Evolutionary conservation across 139 green algal species (phyloP).

Genomic region (Coelastrella sp.): DNA sequence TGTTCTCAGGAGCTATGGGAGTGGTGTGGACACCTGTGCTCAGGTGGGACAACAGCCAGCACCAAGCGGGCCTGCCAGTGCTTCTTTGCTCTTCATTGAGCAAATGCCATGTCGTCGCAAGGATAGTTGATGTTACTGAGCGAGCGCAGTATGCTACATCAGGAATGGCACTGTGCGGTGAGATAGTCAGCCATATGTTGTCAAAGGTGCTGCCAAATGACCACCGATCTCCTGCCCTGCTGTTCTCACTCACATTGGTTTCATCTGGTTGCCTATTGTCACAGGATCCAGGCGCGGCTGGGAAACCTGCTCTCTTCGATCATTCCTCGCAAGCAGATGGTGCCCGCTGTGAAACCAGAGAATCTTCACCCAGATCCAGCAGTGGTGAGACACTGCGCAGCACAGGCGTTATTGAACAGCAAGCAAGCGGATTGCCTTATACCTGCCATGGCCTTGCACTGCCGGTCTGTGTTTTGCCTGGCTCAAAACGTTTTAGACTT

Average conservation of each 20-base stretch:
- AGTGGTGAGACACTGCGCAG: constrained; percentile 19
- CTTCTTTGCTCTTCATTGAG: not conserved
- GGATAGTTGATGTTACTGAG: too few species aligned
- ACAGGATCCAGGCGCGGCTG: constrained; percentile 73
- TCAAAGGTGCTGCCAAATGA: too few species aligned
- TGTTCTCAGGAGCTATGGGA: constrained; percentile 75
- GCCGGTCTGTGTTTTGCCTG: too few species aligned
- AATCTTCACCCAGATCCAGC: constrained; percentile 62
- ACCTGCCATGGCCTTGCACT: too few species aligned
- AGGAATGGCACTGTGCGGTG: not conserved
- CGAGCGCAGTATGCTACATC: not conserved
- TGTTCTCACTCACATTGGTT: not conserved
- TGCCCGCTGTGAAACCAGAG: constrained; percentile 71
- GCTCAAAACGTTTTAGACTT: too few species aligned
- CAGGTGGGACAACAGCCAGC: constrained; percentile 48
- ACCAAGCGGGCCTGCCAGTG: not conserved
- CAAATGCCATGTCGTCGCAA: not conserved
- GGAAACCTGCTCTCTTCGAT: constrained; percentile 66
- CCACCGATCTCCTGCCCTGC: too few species aligned
- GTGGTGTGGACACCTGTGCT: constrained; percentile 79
- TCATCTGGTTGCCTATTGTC: not conserved
- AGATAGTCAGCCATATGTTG: too few species aligned
- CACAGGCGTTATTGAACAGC: too few species aligned
- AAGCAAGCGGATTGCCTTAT: too few species aligned
- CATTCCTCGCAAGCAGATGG: constrained; percentile 67